Conservation (phyloP, 208 protist species). For the Leishmania arabica region DNA sequence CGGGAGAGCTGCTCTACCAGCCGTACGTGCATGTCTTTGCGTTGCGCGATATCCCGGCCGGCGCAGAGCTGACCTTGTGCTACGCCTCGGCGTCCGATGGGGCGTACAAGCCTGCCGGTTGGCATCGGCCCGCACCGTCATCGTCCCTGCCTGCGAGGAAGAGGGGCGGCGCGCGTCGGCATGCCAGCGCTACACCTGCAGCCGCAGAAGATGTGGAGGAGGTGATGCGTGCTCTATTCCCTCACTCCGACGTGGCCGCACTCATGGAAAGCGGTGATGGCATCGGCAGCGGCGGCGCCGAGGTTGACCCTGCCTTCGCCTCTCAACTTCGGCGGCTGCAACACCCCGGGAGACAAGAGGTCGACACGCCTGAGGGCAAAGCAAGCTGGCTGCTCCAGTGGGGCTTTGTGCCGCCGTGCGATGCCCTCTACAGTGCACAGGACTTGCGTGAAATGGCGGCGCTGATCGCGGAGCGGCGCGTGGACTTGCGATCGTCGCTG, state of each 20-base stretch:
- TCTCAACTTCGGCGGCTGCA: conserved; percentile 18
- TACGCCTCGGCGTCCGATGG: conserved; percentile 58
- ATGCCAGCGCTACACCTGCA: neutral
- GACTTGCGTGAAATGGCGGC: conserved; percentile 73
- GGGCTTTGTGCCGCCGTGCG: conserved; percentile 73
- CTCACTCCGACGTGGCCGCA: neutral
- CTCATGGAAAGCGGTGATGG: neutral
- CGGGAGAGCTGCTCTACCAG: conserved; percentile 57
- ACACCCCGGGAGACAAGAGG: conserved; percentile 37
- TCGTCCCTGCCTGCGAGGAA: neutral
- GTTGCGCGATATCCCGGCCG: conserved; percentile 63
- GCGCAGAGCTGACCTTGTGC: conserved; percentile 77
- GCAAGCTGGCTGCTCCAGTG: conserved; percentile 77
- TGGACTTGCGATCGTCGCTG: conserved; percentile 48
- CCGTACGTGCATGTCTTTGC: conserved; percentile 83
- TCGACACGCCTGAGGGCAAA: conserved; percentile 53
- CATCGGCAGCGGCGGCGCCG: neutral
- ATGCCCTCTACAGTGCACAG: conserved; percentile 59
- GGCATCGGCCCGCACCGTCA: conserved; percentile 4
- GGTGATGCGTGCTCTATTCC: conserved; percentile 7
- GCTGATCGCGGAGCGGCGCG: conserved; percentile 75
- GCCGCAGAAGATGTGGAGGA: neutral
- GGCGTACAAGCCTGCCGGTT: conserved; percentile 26
- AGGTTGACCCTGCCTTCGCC: neutral
- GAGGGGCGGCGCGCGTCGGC: neutral